These are phyloP conservation scores for Inga oerstediana DNA, from an alignment of 306 rosid species.

Conservation along the genomic window DNA sequence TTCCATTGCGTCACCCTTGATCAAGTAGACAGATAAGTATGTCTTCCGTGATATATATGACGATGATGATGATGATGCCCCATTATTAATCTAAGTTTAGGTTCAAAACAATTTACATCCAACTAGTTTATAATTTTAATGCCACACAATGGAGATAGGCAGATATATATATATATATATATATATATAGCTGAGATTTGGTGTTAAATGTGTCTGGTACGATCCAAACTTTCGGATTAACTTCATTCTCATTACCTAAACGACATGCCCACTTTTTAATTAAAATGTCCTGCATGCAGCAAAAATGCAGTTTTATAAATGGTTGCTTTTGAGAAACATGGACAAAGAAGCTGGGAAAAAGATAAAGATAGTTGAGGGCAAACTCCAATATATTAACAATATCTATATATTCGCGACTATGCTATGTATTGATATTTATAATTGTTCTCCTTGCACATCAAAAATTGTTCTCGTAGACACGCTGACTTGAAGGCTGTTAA, in stretches of 20 bases:
- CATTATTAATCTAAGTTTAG: constrained; percentile 12
- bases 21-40: background rate
- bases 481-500: too few relatives aligned
- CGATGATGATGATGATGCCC: constrained; percentile 6
- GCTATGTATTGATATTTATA: background rate
- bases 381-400: background rate
- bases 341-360: background rate
- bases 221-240: background rate
- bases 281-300: background rate
- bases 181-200: too few relatives aligned
- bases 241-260: background rate
- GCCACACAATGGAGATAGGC: background rate
- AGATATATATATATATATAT: too few relatives aligned
- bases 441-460: too few relatives aligned
- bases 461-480: too few relatives aligned
- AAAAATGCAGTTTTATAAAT: background rate
- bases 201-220: background rate
- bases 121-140: background rate
- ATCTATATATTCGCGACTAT: constrained; percentile 11
- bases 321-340: background rate
- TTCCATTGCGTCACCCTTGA: background rate
- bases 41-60: background rate
- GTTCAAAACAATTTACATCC: background rate
- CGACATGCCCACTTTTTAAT: background rate
- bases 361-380: background rate